Conservation (phyloP, 2,329 filamentous ascomycete species). For the Sporothrix pallida region DNA sequence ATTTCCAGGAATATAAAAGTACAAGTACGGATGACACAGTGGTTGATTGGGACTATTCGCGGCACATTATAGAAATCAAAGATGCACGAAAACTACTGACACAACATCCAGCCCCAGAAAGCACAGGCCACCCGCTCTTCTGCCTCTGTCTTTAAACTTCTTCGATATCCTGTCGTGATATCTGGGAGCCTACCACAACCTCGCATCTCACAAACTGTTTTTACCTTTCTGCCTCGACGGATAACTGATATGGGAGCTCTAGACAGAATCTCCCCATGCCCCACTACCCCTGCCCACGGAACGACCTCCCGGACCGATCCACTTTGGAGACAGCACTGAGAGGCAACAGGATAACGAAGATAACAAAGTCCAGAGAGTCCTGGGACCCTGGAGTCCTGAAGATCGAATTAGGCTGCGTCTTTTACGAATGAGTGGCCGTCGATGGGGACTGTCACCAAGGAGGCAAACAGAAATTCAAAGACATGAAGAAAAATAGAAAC, state of each 20-base stretch:
- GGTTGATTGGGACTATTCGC: not conserved
- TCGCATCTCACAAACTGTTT: not conserved
- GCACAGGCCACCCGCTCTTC: slow-evolving; percentile 9
- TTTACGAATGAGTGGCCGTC: not conserved
- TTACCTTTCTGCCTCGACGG: not conserved
- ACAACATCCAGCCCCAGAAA: not conserved
- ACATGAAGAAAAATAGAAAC: not conserved
- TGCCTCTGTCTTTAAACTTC: not conserved
- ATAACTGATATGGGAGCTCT: not conserved
- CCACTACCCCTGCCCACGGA: slow-evolving; percentile 1
- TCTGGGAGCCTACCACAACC: not conserved
- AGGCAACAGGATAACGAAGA: not conserved
- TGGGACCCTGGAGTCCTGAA: too few relatives aligned
- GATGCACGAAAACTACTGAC: not conserved
- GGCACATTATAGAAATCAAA: not conserved
- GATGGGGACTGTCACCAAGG: not conserved
- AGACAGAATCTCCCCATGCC: too few relatives aligned
- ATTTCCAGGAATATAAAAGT: not conserved
- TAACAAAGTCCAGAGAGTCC: not conserved
- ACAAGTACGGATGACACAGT: not conserved
- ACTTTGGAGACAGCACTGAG: not conserved
- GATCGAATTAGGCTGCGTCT: not conserved
- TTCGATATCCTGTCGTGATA: not conserved
- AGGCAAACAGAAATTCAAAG: not conserved
- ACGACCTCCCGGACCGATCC: not conserved